phyloP scores from a whole-genome alignment of 805 yeast genomes.

The Sungouiozyma ichnusensis region DNA sequence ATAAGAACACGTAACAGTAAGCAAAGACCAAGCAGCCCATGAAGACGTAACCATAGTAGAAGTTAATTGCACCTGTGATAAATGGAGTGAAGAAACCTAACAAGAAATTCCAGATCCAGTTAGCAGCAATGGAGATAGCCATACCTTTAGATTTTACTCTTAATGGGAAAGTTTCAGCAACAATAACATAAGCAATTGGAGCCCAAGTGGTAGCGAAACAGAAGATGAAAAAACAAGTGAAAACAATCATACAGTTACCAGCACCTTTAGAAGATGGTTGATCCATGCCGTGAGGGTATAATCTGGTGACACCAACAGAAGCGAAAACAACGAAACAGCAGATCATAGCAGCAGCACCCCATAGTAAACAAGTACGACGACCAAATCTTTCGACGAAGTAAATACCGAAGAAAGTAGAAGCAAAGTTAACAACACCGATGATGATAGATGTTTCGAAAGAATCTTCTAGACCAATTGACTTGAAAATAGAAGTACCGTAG shows the following conservation, averaged over 20 bases:
- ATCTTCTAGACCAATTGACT: conserved; percentile 49
- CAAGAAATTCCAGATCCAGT: conserved; percentile 55
- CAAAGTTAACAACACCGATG: conserved; percentile 50
- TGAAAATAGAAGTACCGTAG: conserved; percentile 53
- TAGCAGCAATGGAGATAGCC: conserved; percentile 48
- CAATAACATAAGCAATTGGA: conserved; percentile 53
- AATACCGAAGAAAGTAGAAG: conserved; percentile 42
- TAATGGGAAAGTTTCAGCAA: conserved; percentile 61
- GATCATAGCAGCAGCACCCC: conserved; percentile 42
- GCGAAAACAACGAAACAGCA: conserved; percentile 42
- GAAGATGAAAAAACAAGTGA: conserved; percentile 59
- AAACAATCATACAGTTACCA: conserved; percentile 62
- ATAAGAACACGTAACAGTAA: conserved; percentile 56
- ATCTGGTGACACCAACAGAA: conserved; percentile 46
- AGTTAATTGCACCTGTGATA: conserved; percentile 51
- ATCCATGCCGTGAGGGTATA: conserved; percentile 26
- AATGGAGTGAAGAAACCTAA: conserved; percentile 62
- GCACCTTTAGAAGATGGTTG: conserved; percentile 42
- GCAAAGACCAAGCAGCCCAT: conserved; percentile 46
- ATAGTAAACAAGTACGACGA: conserved; percentile 38
- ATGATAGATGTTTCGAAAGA: conserved; percentile 49
- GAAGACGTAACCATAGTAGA: conserved; percentile 55
- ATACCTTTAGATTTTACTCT: conserved; percentile 50
- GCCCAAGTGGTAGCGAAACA: conserved; percentile 72
- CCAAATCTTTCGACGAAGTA: conserved; percentile 45